phyloP scores from a whole-genome alignment of 1,284 basidiomycete species.

The Malassezia nana region DNA sequence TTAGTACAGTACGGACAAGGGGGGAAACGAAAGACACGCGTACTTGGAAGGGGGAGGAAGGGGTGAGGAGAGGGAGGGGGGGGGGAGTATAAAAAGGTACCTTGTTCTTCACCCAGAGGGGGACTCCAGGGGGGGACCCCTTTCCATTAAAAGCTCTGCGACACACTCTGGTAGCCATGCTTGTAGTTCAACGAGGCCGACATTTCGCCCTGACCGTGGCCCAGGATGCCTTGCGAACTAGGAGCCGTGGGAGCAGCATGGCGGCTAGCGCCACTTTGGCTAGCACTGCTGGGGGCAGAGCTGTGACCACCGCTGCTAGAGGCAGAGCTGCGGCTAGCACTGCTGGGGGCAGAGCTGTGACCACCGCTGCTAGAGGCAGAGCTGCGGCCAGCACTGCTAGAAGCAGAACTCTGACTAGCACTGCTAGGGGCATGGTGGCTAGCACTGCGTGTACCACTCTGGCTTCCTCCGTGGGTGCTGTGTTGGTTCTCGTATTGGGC shows the following conservation, averaged over 20 bases:
- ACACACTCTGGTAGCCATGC: constrained; percentile 7
- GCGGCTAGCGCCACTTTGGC: neutral
- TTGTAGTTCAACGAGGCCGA: constrained; percentile 11
- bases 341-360: no score
- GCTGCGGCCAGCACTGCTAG: no score
- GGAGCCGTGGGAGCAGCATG: neutral
- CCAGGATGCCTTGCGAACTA: neutral
- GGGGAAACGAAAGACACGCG: neutral
- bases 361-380: no score
- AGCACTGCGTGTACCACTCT: no score
- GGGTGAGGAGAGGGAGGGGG: neutral
- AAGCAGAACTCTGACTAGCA: no score
- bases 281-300: no score
- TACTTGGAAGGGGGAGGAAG: neutral
- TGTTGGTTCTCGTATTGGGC: no score
- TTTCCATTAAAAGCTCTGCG: constrained; percentile 6
- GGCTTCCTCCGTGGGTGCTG: no score
- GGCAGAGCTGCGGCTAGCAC: no score
- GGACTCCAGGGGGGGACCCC: neutral
- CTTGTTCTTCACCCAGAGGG: neutral
- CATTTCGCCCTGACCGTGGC: constrained; percentile 1
- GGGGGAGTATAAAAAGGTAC: neutral
- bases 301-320: no score
- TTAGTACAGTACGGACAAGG: neutral
- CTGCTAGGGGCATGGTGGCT: no score